phyloP scores from a whole-genome alignment of 345 rosid species.

The Populus pruinosa region DNA sequence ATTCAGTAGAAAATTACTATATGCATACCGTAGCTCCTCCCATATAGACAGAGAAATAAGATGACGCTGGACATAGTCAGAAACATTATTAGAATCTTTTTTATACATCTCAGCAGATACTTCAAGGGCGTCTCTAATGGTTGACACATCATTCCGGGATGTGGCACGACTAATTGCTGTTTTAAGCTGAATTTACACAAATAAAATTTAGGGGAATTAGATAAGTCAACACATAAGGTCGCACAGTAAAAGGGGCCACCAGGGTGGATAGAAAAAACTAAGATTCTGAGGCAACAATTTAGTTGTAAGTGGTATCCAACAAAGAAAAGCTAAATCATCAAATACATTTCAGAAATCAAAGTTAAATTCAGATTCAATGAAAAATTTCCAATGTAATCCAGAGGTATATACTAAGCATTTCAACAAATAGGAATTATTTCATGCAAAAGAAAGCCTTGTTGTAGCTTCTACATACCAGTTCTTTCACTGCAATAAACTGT shows the following conservation, averaged over 20 bases:
- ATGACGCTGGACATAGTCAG: conserved; percentile 93
- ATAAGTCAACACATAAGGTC: neutral
- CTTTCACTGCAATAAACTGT: conserved; percentile 97
- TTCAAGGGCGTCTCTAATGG: conserved; percentile 91
- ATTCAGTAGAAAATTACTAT: neutral
- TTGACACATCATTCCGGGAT: conserved; percentile 81
- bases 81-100: conserved; percentile 86
- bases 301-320: neutral
- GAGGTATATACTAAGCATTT: neutral
- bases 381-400: neutral
- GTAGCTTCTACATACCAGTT: conserved; percentile 59
- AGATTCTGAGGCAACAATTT: neutral
- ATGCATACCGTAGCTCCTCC: conserved; percentile 81
- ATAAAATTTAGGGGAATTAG: neutral
- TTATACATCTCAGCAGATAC: conserved; percentile 96
- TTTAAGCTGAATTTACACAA: conserved; percentile 61
- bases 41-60: conserved; percentile 86
- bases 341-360: neutral
- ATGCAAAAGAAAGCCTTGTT: neutral
- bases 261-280: neutral
- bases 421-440: neutral
- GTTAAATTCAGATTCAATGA: neutral
- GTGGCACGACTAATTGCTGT: conserved; percentile 93
- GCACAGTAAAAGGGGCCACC: neutral
- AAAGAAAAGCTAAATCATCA: neutral